Conservation (phyloP, 2,329 filamentous ascomycete genomes). For the Huntiella abstrusa region DNA sequence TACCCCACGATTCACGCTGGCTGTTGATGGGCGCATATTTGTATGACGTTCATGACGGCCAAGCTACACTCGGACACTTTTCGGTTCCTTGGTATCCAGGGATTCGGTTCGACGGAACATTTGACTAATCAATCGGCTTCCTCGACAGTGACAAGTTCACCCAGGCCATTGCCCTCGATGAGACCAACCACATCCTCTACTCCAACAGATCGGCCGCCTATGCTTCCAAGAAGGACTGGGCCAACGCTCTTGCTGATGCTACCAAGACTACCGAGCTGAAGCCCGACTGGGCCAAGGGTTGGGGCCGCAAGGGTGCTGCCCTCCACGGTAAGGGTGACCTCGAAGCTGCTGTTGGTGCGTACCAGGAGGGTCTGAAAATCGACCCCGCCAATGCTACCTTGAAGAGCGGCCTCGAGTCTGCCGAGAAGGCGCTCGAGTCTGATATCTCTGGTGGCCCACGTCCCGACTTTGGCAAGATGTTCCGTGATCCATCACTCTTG, state of each 20-base stretch:
- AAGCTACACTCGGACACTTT: no score
- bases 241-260: slow-evolving; percentile 71
- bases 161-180: slow-evolving; percentile 74
- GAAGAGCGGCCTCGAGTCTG: slow-evolving; percentile 69
- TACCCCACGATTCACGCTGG: slow-evolving; percentile 14
- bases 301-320: slow-evolving; percentile 81
- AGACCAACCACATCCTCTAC: slow-evolving; percentile 88
- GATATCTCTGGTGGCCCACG: slow-evolving; percentile 29
- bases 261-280: slow-evolving; percentile 88
- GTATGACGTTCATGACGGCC: no score
- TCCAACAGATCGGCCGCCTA: slow-evolving; percentile 84
- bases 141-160: slow-evolving; percentile 68
- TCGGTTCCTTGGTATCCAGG: background rate
- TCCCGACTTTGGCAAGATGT: slow-evolving; percentile 74
- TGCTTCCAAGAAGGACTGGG: slow-evolving; percentile 77
- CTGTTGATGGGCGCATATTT: background rate
- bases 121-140: background rate
- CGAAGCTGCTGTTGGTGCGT: slow-evolving; percentile 69
- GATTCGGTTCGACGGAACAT: background rate
- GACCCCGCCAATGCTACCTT: slow-evolving; percentile 84
- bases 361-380: slow-evolving; percentile 82
- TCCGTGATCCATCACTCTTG: slow-evolving; percentile 78
- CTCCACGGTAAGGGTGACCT: slow-evolving; percentile 77
- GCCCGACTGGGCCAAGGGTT: slow-evolving; percentile 95
- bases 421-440: slow-evolving; percentile 69